Percentiles rank a stretch among this genome's conserved stretches.
Evolutionary conservation across 495 filamentous ascomycete genomes (phyloP).

Genomic region (Xylaria flabelliformis): DNA sequence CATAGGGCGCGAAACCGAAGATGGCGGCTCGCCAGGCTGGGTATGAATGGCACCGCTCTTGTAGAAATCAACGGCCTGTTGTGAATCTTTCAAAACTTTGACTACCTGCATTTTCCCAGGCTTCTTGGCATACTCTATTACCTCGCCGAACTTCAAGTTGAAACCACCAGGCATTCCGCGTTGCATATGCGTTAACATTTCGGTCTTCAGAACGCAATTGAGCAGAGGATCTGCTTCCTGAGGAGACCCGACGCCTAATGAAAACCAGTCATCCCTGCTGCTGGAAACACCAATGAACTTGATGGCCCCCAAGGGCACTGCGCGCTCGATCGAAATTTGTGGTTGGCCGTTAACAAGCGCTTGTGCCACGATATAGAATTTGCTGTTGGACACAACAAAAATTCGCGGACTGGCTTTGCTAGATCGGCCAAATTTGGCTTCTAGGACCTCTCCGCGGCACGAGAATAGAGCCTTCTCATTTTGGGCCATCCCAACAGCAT

Average conservation of each 20-base stretch:
- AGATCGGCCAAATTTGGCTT: slow-evolving; percentile 93
- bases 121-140: slow-evolving; percentile 97
- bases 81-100: slow-evolving; percentile 86
- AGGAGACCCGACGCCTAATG: slow-evolving; percentile 81
- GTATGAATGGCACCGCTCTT: slow-evolving; percentile 94
- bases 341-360: slow-evolving; percentile 81
- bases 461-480: slow-evolving; percentile 86
- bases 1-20: slow-evolving; percentile 81
- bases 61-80: slow-evolving; percentile 81
- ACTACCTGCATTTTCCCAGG: slow-evolving; percentile 87
- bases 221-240: slow-evolving; percentile 92
- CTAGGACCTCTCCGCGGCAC: slow-evolving; percentile 83
- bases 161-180: slow-evolving; percentile 75
- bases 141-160: slow-evolving; percentile 80
- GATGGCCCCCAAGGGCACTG: slow-evolving; percentile 82
- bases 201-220: slow-evolving; percentile 94
- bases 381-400: slow-evolving; percentile 81
- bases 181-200: slow-evolving; percentile 91
- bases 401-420: slow-evolving; percentile 90
- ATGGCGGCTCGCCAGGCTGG: slow-evolving; percentile 79
- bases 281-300: slow-evolving; percentile 82
- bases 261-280: slow-evolving; percentile 95
- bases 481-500: slow-evolving; percentile 63
- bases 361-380: slow-evolving; percentile 88
- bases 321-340: slow-evolving; percentile 78